Conservation (phyloP, 495 filamentous ascomycete species). For the Cercophora scortea region DNA sequence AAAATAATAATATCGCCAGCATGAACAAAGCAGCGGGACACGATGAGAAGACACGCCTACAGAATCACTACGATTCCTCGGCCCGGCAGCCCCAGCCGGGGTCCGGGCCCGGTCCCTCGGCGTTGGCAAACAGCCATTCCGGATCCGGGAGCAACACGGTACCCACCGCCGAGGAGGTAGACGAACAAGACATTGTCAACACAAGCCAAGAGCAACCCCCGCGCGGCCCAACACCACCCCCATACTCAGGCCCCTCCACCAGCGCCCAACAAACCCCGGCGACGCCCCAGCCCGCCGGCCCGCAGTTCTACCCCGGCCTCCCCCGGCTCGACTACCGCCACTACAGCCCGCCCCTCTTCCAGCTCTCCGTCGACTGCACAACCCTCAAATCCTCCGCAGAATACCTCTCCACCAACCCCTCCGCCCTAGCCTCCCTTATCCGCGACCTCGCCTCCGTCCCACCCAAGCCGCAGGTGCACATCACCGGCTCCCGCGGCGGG, state of each 20-base stretch:
- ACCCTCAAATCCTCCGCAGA: constrained; percentile 34
- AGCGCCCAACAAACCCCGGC: constrained; percentile 14
- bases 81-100: too few relatives aligned
- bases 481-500: constrained; percentile 28
- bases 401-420: constrained; percentile 31
- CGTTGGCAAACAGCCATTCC: too few relatives aligned
- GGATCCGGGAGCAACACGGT: constrained; percentile 11
- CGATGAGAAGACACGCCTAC: too few relatives aligned
- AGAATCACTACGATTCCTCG: too few relatives aligned
- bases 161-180: background rate
- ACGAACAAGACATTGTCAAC: background rate
- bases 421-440: constrained; percentile 34
- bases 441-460: constrained; percentile 39
- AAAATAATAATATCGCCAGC: too few relatives aligned
- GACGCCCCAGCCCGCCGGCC: constrained; percentile 15
- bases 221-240: constrained; percentile 24
- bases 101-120: too few relatives aligned
- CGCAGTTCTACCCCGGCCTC: constrained; percentile 35
- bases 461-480: constrained; percentile 43
- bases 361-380: constrained; percentile 38
- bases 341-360: constrained; percentile 40
- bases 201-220: background rate
- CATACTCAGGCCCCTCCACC: constrained; percentile 37
- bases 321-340: constrained; percentile 42
- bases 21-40: too few relatives aligned